Evolutionary conservation across 805 yeast genomes (phyloP).

Genomic region (Suhomyces sp.): DNA sequence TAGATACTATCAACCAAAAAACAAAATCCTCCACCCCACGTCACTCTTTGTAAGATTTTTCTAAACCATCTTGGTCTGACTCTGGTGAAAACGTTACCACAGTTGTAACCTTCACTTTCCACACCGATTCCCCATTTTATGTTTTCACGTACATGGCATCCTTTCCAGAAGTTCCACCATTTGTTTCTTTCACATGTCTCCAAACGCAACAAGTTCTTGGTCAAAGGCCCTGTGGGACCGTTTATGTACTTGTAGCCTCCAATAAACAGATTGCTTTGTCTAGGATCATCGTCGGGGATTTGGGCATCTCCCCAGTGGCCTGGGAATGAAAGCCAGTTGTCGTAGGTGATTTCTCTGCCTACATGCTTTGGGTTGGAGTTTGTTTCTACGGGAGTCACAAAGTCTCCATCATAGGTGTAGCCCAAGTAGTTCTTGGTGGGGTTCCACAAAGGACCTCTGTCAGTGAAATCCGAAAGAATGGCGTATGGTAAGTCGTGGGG

Average conservation of each 20-base stretch:
- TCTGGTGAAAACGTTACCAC: conserved; percentile 63
- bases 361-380: conserved; percentile 45
- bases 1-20: conserved; percentile 49
- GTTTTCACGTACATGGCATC: conserved; percentile 75
- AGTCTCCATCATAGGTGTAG: conserved; percentile 70
- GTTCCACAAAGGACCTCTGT: conserved; percentile 94
- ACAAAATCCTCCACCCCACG: conserved; percentile 66
- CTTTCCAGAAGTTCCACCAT: conserved; percentile 90
- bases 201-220: conserved; percentile 67
- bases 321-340: conserved; percentile 73
- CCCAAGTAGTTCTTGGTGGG: conserved; percentile 80
- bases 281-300: conserved; percentile 61
- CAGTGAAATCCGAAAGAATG: conserved; percentile 89
- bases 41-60: conserved; percentile 45
- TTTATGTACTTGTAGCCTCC: conserved; percentile 84
- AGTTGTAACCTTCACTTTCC: conserved; percentile 81
- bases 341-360: conserved; percentile 54
- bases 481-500: conserved; percentile 94
- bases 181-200: conserved; percentile 80
- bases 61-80: conserved; percentile 54
- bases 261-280: conserved; percentile 85
- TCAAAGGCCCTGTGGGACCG: conserved; percentile 90
- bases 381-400: conserved; percentile 41
- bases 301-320: conserved; percentile 94
- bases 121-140: conserved; percentile 84